phyloP scores from a whole-genome alignment of 73 alveolate genomes.

The Tetrahymena thermophila region DNA sequence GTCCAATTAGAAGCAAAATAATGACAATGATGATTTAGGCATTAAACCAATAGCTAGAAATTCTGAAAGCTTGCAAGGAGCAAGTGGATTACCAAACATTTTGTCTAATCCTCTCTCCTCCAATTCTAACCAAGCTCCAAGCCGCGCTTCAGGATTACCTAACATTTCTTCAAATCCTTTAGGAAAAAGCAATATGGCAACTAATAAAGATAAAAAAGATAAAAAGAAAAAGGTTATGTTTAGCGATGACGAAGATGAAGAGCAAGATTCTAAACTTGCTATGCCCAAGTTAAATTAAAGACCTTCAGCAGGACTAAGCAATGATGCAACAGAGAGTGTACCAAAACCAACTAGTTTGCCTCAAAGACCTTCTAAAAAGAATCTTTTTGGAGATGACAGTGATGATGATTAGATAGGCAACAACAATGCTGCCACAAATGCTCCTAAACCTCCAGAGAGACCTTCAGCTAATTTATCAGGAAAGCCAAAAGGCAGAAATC shows the following conservation, averaged over 20 bases:
- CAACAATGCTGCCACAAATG: background rate
- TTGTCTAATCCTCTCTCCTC: background rate
- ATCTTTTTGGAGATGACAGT: background rate
- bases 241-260: background rate
- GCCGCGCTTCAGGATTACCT: background rate
- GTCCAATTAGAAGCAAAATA: background rate
- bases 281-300: background rate
- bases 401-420: background rate
- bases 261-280: background rate
- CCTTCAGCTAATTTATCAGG: background rate
- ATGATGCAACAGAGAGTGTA: background rate
- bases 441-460: background rate
- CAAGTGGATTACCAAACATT: background rate
- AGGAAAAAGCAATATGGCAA: background rate
- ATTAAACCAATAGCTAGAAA: background rate
- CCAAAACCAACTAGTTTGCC: background rate
- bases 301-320: background rate
- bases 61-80: background rate
- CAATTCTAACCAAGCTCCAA: background rate
- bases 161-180: background rate
- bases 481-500: background rate
- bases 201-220: background rate
- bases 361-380: background rate
- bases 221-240: background rate
- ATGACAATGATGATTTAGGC: background rate